These are phyloP conservation scores for Solanum sitiens DNA, from an alignment of 257 asterid species.

Conservation along the genomic window DNA sequence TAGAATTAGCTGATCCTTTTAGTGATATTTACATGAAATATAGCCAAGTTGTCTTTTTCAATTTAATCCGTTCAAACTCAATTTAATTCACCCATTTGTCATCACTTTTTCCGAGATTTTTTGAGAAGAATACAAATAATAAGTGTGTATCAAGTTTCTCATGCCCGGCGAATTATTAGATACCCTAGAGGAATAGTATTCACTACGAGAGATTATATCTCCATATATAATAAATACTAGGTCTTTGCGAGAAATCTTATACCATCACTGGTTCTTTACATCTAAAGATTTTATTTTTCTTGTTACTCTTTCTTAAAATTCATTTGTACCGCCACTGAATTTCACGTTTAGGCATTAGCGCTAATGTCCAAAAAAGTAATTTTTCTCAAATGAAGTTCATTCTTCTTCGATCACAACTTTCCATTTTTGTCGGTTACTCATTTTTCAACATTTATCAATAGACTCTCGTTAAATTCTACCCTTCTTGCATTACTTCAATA, in stretches of 20 bases:
- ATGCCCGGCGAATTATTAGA: not conserved
- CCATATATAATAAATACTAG: not conserved
- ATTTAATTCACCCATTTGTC: no score
- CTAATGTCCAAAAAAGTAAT: not conserved
- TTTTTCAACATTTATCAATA: not conserved
- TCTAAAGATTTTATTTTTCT: not conserved
- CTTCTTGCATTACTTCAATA: no score
- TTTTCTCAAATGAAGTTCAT: not conserved
- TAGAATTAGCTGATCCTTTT: no score
- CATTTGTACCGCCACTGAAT: not conserved
- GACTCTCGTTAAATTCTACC: no score
- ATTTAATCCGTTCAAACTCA: no score
- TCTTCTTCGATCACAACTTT: not conserved
- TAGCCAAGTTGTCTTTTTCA: no score
- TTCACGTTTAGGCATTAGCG: not conserved
- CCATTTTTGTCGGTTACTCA: not conserved
- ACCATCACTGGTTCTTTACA: not conserved
- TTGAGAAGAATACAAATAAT: no score
- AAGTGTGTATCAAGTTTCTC: no score
- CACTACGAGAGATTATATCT: not conserved
- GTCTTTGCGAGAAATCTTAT: not conserved
- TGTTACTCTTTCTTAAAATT: not conserved
- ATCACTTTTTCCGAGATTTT: no score
- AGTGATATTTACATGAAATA: no score
- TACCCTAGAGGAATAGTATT: not conserved